Percentiles rank a stretch among this genome's conserved stretches.
These are phyloP conservation scores for Wickerhamomyces rabaulensis DNA, from an alignment of 805 yeast species.

Conservation along the genomic window DNA sequence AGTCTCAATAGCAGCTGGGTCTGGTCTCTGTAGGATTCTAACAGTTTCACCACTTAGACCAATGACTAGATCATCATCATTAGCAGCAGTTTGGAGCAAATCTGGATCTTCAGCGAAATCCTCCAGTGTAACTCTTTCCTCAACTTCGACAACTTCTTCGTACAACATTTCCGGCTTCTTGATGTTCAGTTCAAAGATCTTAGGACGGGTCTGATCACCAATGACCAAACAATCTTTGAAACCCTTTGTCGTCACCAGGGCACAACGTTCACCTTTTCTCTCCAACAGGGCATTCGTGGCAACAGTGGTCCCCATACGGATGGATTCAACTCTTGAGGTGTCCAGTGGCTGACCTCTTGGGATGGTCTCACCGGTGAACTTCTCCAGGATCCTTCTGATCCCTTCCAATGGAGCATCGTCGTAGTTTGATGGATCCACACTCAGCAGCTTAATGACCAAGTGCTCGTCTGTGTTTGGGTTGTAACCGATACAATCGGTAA, in stretches of 20 bases:
- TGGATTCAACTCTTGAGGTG: constrained; percentile 55
- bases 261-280: constrained; percentile 86
- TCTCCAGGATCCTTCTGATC: constrained; percentile 69
- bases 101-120: constrained; percentile 74
- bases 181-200: constrained; percentile 79
- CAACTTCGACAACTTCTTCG: constrained; percentile 73
- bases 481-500: constrained; percentile 55
- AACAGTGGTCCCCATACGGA: constrained; percentile 91
- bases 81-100: constrained; percentile 15
- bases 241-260: constrained; percentile 82
- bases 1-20: constrained; percentile 35
- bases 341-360: constrained; percentile 60
- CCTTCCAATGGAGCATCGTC: constrained; percentile 93
- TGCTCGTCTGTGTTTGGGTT: constrained; percentile 44
- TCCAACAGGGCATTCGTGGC: constrained; percentile 95
- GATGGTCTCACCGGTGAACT: constrained; percentile 45
- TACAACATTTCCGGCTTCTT: constrained; percentile 68
- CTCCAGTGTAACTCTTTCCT: constrained; percentile 85
- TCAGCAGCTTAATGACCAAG: constrained; percentile 61
- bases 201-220: constrained; percentile 90
- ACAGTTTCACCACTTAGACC: constrained; percentile 71
- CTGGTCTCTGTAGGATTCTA: constrained; percentile 48
- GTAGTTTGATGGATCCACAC: constrained; percentile 87
- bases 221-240: constrained; percentile 76
- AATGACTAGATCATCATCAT: constrained; percentile 32